These are phyloP conservation scores for Tephrocybe rancida DNA, from an alignment of 768 basidiomycete species.

Conservation along the genomic window DNA sequence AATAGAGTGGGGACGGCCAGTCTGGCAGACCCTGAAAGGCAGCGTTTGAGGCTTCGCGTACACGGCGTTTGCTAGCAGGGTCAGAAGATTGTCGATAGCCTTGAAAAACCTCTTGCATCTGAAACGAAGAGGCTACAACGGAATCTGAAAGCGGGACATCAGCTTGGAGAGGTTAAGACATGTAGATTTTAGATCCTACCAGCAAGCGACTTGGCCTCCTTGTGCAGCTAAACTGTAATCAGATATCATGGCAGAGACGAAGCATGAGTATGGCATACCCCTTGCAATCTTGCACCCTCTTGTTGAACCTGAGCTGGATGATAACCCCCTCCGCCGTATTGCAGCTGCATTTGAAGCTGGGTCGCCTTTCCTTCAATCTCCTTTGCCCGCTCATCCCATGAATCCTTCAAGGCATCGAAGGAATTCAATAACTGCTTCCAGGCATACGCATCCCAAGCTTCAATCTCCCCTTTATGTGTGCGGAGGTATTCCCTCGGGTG, in stretches of 20 bases:
- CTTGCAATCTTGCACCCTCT: slow-evolving; percentile 60
- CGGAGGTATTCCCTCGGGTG: slow-evolving; percentile 76
- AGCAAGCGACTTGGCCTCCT: slow-evolving; percentile 53
- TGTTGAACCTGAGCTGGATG: slow-evolving; percentile 50
- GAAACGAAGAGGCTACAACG: slow-evolving; percentile 70
- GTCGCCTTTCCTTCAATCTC: slow-evolving; percentile 52
- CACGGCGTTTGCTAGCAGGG: slow-evolving; percentile 68
- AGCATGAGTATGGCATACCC: slow-evolving; percentile 40
- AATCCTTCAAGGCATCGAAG: slow-evolving; percentile 65
- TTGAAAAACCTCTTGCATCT: slow-evolving; percentile 72
- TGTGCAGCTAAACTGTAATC: slow-evolving; percentile 43
- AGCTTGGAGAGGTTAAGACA: neutral
- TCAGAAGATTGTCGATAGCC: slow-evolving; percentile 80
- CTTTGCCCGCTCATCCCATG: slow-evolving; percentile 64
- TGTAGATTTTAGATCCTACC: slow-evolving; percentile 36
- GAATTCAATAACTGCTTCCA: slow-evolving; percentile 71
- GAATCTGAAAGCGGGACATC: slow-evolving; percentile 43
- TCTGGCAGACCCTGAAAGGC: slow-evolving; percentile 72
- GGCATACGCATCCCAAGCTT: slow-evolving; percentile 67
- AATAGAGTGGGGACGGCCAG: slow-evolving; percentile 58
- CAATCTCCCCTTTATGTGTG: slow-evolving; percentile 65
- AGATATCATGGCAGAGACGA: slow-evolving; percentile 3
- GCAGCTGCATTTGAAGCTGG: slow-evolving; percentile 48
- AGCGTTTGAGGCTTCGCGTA: slow-evolving; percentile 79
- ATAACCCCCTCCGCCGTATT: slow-evolving; percentile 45